phyloP scores from a whole-genome alignment of 2,329 filamentous ascomycete species.

The Aspergillus sp. region DNA sequence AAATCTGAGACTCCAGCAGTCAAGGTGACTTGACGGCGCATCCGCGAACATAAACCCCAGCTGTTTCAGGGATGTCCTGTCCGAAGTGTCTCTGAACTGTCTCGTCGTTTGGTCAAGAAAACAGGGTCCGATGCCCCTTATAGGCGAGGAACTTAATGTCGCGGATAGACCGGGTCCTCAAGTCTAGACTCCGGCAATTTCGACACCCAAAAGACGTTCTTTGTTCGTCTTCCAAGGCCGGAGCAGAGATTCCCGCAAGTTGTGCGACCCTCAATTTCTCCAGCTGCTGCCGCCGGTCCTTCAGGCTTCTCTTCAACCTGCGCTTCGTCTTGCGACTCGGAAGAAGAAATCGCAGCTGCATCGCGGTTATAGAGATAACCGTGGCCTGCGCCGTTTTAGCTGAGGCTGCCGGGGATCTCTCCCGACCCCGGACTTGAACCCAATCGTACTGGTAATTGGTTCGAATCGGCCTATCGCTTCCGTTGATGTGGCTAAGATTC shows the following conservation, averaged over 20 bases:
- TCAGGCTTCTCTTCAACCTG: neutral
- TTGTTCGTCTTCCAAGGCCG: neutral
- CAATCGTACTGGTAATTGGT: neutral
- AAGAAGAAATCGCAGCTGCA: neutral
- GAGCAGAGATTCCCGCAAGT: neutral
- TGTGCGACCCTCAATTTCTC: neutral
- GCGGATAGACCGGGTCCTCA: neutral
- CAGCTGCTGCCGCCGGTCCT: neutral
- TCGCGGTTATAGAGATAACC: neutral
- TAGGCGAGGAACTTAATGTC: constrained; percentile 5
- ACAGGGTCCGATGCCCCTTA: constrained; percentile 10
- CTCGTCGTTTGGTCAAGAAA: neutral
- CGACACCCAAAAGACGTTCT: neutral
- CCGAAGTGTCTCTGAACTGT: neutral
- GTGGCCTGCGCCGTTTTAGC: neutral
- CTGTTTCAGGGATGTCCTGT: neutral
- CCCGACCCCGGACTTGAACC: neutral
- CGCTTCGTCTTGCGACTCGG: constrained; percentile 2
- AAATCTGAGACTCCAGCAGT: neutral
- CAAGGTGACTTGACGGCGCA: neutral
- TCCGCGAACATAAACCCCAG: neutral
- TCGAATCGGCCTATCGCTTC: neutral
- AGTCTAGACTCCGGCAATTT: neutral
- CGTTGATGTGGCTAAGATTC: neutral
- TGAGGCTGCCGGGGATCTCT: constrained; percentile 1